These are phyloP conservation scores for Pleodorina starrii DNA, from an alignment of 139 green algal species.

Conservation along the genomic window DNA sequence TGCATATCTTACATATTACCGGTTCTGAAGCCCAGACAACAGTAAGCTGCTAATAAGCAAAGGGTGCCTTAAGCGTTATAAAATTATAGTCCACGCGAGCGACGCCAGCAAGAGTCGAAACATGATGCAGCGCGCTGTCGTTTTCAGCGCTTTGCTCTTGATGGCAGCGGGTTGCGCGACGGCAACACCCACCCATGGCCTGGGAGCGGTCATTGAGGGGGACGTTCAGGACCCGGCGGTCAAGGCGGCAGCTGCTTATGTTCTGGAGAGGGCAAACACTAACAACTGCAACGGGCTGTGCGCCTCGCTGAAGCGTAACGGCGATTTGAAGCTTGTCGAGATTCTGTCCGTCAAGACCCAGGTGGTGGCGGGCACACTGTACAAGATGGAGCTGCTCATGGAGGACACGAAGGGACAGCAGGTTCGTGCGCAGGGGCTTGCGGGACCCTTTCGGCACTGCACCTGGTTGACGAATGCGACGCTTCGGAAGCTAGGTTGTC, in stretches of 20 bases:
- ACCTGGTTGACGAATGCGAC: too few relatives aligned
- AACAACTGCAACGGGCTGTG: background rate
- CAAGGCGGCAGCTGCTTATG: background rate
- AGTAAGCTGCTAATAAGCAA: too few relatives aligned
- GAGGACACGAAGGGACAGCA: background rate
- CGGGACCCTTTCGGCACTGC: background rate
- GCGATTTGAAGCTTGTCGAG: conserved; percentile 17
- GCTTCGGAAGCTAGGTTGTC: background rate
- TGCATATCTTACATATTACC: too few relatives aligned
- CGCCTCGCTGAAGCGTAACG: background rate
- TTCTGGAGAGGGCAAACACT: background rate
- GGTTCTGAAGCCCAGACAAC: too few relatives aligned
- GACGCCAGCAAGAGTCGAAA: too few relatives aligned
- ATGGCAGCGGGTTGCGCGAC: background rate
- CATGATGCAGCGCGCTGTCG: background rate
- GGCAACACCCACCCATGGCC: background rate
- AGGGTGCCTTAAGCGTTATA: too few relatives aligned
- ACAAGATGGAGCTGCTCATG: conserved; percentile 28
- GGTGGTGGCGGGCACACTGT: conserved; percentile 17
- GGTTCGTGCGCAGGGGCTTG: background rate
- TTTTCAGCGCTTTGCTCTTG: background rate
- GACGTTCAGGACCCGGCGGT: background rate
- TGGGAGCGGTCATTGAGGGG: background rate
- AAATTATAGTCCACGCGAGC: too few relatives aligned
- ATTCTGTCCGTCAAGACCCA: background rate